Evolutionary conservation across 176 grass and related monocot species (phyloP).

Genomic region (Pontederia paniculata): DNA sequence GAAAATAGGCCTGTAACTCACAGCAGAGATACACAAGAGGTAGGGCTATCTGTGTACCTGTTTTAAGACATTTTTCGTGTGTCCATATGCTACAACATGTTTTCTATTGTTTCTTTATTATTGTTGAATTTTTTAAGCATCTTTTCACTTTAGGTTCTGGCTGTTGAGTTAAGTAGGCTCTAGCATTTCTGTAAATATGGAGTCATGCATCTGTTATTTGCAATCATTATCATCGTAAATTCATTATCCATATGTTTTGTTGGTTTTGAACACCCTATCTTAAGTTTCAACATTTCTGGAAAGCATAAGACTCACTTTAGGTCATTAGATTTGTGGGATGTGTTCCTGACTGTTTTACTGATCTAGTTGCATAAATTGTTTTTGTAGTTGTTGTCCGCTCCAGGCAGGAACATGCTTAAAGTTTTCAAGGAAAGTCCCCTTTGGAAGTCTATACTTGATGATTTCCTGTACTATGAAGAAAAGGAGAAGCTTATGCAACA

Average conservation of each 20-base stretch:
- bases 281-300: not conserved
- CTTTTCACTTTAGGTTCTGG: too few species aligned
- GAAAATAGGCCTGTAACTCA: conserved; percentile 93
- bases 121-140: too few species aligned
- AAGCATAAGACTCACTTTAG: not conserved
- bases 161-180: too few species aligned
- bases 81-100: not conserved
- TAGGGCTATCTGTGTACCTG: conserved; percentile 11
- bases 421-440: conserved; percentile 46
- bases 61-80: not conserved
- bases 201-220: too few species aligned
- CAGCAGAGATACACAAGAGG: conserved; percentile 96
- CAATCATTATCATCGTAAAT: too few species aligned
- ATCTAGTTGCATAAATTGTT: not conserved
- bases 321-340: not conserved
- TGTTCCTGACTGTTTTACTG: not conserved
- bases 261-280: not conserved
- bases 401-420: conserved; percentile 49
- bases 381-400: conserved; percentile 41
- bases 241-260: too few species aligned
- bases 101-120: not conserved
- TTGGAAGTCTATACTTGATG: conserved; percentile 53
- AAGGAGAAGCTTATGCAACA: conserved; percentile 38
- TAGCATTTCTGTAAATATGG: too few species aligned
- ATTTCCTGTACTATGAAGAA: conserved; percentile 61